These are phyloP conservation scores for Ramalina intermedia DNA, from an alignment of 495 filamentous ascomycete species.

Conservation along the genomic window DNA sequence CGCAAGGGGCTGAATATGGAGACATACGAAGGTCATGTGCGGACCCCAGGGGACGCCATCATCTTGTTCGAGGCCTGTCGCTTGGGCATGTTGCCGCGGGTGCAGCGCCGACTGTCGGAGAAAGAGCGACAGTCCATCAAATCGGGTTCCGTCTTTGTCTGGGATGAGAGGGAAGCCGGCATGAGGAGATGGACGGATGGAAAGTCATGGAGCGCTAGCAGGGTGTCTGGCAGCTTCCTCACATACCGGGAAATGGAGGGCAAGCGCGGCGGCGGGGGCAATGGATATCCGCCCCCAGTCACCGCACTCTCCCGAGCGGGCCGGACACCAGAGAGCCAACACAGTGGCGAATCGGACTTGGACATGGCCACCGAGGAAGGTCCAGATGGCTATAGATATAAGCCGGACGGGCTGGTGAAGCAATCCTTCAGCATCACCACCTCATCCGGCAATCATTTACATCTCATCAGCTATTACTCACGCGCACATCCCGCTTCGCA, in stretches of 20 bases:
- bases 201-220: constrained; percentile 97
- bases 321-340: constrained; percentile 66
- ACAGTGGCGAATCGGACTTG: constrained; percentile 64
- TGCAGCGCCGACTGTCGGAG: constrained; percentile 86
- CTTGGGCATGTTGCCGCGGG: constrained; percentile 74
- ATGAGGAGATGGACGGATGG: constrained; percentile 98
- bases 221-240: constrained; percentile 92
- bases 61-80: constrained; percentile 95
- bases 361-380: constrained; percentile 64
- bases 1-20: constrained; percentile 48
- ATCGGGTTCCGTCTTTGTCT: constrained; percentile 94
- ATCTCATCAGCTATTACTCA: constrained; percentile 94
- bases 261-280: constrained; percentile 65
- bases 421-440: constrained; percentile 99
- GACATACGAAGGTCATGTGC: constrained; percentile 86
- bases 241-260: constrained; percentile 99
- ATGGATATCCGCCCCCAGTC: constrained; percentile 38
- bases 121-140: constrained; percentile 91
- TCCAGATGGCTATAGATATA: constrained; percentile 93
- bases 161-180: constrained; percentile 96
- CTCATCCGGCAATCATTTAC: constrained; percentile 73
- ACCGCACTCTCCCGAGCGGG: constrained; percentile 40
- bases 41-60: constrained; percentile 87
- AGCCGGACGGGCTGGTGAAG: constrained; percentile 95
- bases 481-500: constrained; percentile 51